Evolutionary conservation across 164 flowering plant genomes (phyloP).

Genomic region (Nymphaea thermarum): DNA sequence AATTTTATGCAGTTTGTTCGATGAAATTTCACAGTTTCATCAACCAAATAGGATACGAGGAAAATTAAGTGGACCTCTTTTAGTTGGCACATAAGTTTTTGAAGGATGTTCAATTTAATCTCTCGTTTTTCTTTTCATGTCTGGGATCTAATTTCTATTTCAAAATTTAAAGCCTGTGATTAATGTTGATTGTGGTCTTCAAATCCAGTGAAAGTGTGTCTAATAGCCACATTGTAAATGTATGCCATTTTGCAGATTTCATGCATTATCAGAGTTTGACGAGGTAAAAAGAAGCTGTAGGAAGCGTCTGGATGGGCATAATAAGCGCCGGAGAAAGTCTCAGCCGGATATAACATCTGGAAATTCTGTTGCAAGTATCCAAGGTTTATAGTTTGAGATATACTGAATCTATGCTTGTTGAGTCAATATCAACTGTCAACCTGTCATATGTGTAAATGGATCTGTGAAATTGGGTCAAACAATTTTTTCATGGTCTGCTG

Average conservation of each 20-base stretch:
- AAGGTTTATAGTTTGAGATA: constrained; percentile 27
- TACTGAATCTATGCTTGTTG: no score
- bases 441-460: background rate
- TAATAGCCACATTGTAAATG: background rate
- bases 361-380: constrained; percentile 32
- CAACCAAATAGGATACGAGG: no score
- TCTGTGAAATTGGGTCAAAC: background rate
- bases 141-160: background rate
- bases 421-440: no score
- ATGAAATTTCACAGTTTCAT: no score
- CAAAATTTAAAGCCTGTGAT: background rate
- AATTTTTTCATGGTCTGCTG: background rate
- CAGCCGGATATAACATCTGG: constrained; percentile 45
- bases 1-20: no score
- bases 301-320: constrained; percentile 80
- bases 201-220: background rate
- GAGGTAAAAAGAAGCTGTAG: constrained; percentile 75
- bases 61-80: no score
- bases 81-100: background rate
- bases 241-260: constrained; percentile 34
- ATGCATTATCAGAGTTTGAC: constrained; percentile 65
- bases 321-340: constrained; percentile 65
- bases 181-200: background rate
- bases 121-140: background rate
- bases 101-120: background rate